A percentile compares a stretch with the other conserved stretches of the same genome.
phyloP scores from a whole-genome alignment of 257 asterid genomes.

The Plantago elongata region DNA sequence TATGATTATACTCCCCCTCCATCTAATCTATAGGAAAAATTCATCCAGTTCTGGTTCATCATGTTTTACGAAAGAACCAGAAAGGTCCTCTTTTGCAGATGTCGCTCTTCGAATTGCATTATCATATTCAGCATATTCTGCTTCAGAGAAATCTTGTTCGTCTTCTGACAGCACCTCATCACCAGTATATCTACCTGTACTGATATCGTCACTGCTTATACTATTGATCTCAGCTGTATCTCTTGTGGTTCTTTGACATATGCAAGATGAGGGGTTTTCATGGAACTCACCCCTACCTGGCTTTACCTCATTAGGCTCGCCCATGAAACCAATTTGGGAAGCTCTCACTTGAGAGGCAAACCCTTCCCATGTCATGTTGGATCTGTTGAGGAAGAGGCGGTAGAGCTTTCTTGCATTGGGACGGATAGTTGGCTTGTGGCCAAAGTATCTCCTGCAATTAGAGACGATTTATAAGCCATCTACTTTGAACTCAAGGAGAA shows the following conservation, averaged over 20 bases:
- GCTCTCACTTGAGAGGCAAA: slow-evolving; percentile 44
- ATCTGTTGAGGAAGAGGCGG: slow-evolving; percentile 33
- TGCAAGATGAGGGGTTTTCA: slow-evolving; percentile 66
- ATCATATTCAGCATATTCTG: slow-evolving; percentile 35
- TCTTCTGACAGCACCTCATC: slow-evolving; percentile 43
- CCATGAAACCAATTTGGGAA: slow-evolving; percentile 67
- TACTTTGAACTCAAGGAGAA: neutral
- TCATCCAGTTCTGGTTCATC: slow-evolving; percentile 33
- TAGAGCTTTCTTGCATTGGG: slow-evolving; percentile 62
- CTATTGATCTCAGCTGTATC: slow-evolving; percentile 1
- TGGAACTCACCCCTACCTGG: slow-evolving; percentile 65
- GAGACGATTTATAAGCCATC: neutral
- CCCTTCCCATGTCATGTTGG: slow-evolving; percentile 58
- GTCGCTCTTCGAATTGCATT: slow-evolving; percentile 15
- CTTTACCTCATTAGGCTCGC: slow-evolving; percentile 56
- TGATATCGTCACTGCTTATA: slow-evolving; percentile 5
- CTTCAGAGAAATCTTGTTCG: slow-evolving; percentile 42
- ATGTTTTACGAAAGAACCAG: slow-evolving; percentile 9
- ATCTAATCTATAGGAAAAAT: slow-evolving; percentile 24
- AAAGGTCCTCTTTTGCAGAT: slow-evolving; percentile 19
- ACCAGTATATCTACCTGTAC: slow-evolving; percentile 11
- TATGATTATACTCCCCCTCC: too few relatives aligned
- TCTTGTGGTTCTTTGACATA: slow-evolving; percentile 38
- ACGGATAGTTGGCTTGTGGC: slow-evolving; percentile 67
- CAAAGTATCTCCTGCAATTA: slow-evolving; percentile 61